These are phyloP conservation scores for Talaromyces adpressus DNA, from an alignment of 495 filamentous ascomycete species.

Conservation along the genomic window DNA sequence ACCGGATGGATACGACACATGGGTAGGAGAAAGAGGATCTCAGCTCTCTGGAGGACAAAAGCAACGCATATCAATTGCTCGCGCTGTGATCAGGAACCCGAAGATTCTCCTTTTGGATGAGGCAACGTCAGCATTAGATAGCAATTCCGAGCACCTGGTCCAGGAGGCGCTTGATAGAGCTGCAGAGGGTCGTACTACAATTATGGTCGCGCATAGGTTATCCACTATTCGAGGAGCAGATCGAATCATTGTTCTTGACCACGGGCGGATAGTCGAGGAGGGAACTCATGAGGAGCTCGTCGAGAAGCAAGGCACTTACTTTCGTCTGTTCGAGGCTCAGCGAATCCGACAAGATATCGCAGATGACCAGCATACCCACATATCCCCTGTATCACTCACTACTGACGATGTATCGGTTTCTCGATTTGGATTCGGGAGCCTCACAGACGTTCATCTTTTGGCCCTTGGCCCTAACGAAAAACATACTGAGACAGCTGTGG, in stretches of 20 bases:
- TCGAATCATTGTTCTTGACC: conserved; percentile 33
- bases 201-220: conserved; percentile 45
- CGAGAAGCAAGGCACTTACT: not conserved
- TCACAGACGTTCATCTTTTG: not conserved
- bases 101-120: conserved; percentile 66
- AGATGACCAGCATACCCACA: too few relatives aligned
- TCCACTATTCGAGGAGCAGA: conserved; percentile 38
- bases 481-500: not conserved
- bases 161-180: conserved; percentile 52
- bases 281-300: conserved; percentile 37
- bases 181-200: conserved; percentile 27
- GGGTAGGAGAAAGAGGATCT: conserved; percentile 80
- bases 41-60: conserved; percentile 87
- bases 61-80: conserved; percentile 73
- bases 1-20: conserved; percentile 57
- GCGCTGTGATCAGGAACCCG: conserved; percentile 74
- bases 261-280: conserved; percentile 26
- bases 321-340: not conserved
- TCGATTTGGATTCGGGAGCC: not conserved
- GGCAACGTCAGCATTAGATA: conserved; percentile 49
- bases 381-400: not conserved
- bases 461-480: not conserved
- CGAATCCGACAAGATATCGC: too few relatives aligned
- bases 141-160: conserved; percentile 60
- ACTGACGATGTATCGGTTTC: not conserved